These are phyloP conservation scores for Tricholoma bakamatsutake DNA, from an alignment of 768 basidiomycete species.

Conservation along the genomic window DNA sequence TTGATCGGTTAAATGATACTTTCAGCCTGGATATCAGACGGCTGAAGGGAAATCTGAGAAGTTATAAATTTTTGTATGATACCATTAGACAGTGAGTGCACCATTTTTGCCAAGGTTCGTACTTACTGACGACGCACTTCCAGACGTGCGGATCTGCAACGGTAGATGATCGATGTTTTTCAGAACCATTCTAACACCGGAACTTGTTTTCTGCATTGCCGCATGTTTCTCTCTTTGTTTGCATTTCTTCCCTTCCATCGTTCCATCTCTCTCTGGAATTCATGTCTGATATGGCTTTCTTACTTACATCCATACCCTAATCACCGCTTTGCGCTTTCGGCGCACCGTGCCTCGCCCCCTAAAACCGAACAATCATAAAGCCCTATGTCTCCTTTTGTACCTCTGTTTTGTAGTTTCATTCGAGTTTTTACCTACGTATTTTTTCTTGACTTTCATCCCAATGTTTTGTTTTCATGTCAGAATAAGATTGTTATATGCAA, in stretches of 20 bases:
- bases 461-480: background rate
- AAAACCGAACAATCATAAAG: background rate
- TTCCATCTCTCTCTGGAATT: background rate
- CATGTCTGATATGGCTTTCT: background rate
- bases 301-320: conserved; percentile 6
- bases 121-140: background rate
- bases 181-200: background rate
- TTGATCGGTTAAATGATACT: conserved; percentile 86
- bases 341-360: background rate
- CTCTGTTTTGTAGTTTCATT: background rate
- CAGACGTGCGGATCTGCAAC: conserved; percentile 43
- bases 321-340: background rate
- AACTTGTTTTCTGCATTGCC: background rate
- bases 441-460: background rate
- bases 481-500: background rate
- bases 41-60: conserved; percentile 86
- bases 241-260: background rate
- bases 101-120: background rate
- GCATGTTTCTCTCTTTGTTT: background rate
- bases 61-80: conserved; percentile 91
- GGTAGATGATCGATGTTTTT: conserved; percentile 15
- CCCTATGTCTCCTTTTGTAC: background rate
- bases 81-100: conserved; percentile 73
- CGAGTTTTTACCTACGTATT: background rate
- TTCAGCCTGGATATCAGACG: conserved; percentile 90